Conservation (phyloP, 805 yeast genomes). For the Yarrowia divulgata region DNA sequence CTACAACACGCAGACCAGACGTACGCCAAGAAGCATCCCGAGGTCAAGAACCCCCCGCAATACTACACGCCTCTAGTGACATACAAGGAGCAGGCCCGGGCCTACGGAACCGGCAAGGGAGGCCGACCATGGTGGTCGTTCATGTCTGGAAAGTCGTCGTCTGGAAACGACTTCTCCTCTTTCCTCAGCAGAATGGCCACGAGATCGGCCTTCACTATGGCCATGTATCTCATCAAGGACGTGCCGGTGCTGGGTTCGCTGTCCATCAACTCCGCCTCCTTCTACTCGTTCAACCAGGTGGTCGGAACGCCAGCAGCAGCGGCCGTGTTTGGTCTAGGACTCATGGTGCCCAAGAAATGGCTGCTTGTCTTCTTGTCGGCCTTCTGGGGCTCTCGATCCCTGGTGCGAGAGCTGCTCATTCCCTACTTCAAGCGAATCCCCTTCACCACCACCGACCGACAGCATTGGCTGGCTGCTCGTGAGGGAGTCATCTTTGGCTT, state of each 20-base stretch:
- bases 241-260: slow-evolving; percentile 56
- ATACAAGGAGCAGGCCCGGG: slow-evolving; percentile 13
- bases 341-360: slow-evolving; percentile 52
- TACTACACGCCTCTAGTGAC: slow-evolving; percentile 41
- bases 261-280: slow-evolving; percentile 55
- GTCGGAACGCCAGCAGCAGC: slow-evolving; percentile 59
- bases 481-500: slow-evolving; percentile 66
- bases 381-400: slow-evolving; percentile 57
- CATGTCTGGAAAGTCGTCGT: not conserved
- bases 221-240: slow-evolving; percentile 51
- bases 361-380: slow-evolving; percentile 54
- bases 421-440: slow-evolving; percentile 61
- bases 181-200: slow-evolving; percentile 40
- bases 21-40: slow-evolving; percentile 54
- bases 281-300: slow-evolving; percentile 55
- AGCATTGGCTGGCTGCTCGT: slow-evolving; percentile 60
- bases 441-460: slow-evolving; percentile 53
- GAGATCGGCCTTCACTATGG: slow-evolving; percentile 48
- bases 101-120: slow-evolving; percentile 32
- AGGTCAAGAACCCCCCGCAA: slow-evolving; percentile 44
- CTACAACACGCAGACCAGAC: slow-evolving; percentile 53
- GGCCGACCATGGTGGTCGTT: slow-evolving; percentile 7
- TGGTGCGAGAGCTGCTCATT: slow-evolving; percentile 56
- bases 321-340: slow-evolving; percentile 50
- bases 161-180: slow-evolving; percentile 26